Evolutionary conservation across 2,329 filamentous ascomycete genomes (phyloP), one percentile per base, ranked within the genome.

Genomic region (Fusarium sp.): DNA sequence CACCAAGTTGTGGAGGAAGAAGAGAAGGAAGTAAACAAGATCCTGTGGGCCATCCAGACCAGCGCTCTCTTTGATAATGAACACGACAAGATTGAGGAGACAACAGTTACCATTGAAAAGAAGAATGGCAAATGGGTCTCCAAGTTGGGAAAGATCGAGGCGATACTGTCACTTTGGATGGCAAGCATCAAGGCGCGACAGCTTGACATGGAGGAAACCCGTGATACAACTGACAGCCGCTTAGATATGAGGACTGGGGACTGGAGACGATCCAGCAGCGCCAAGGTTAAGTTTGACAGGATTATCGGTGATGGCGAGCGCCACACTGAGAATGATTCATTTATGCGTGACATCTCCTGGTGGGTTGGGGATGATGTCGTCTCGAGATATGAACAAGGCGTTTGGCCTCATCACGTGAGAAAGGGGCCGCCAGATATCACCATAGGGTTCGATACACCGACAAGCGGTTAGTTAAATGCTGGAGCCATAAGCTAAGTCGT

Each of bases 331-430:
- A 3, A 38, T 20, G 45, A 22, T 11, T 13, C n/a, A 14, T 29
- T 62, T 29, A 29, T 37, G 22, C 59, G 59, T 24, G 59, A 62
- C 42, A 50, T 62, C n/a, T 34, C 20, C 4, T 62, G 60, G 60
- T 62, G 60, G 60, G 34, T 52, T 14, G 29, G 31, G 20, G 27
- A 62, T 29, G 11, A 3, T 5, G 20, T 38, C 5, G 10, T 31
- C 7, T 11, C 50, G 16, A 18, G 10, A 13, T 6, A 13, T 10
- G 50, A n/a, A 24, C 9, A 2, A 31, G 4, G 11, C 6, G 22
- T 3, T 8, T 22, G 18, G 11, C 20, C 2, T 3, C 5, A 29
- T 35, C 5, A 35, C 34, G 4, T 5, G 14, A n/a, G 37, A 16
- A n/a, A 18, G 7, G 24, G 16, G 11, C 1, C 11, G 14, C 4